Evolutionary conservation across 164 flowering plant species (phyloP), one percentile per base, ranked within the genome.

Genomic region (Berberis thunbergii): DNA sequence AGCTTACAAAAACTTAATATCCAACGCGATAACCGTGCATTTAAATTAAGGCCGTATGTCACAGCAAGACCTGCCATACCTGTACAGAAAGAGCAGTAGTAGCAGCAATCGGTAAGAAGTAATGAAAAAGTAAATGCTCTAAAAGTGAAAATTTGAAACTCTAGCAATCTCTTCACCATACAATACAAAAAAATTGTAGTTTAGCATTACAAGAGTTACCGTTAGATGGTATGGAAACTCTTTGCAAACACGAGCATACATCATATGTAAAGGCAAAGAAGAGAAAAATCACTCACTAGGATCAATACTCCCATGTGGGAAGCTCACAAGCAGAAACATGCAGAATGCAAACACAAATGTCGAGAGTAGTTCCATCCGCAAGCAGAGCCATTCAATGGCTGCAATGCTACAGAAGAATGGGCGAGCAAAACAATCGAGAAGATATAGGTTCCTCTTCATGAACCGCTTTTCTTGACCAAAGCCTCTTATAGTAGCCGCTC

Each of bases 11-110:
- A 91, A 78, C 97, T 91, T 49, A 91, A 93, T 67, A 94, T 94
- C 97, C 97, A 91, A 54, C 99, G 77, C 43, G 99, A 91, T 59
- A 91, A 70, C 11, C 97, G 96, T 41, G 94, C 94, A 80, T 94
- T 94, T 80, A 94, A 74, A 72, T 94, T 91, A 66, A 94, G 89
- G 63, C 97, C 99, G 74, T 89, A 94, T 6, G 97, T 89, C 62
- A 90, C 97, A 57, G 98, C 98, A 74, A 93, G 92, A 46, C 98
- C 98, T 10, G 98, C 98, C 94, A 93, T 90, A 72, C 96, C 98
- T 93, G 57, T 67, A 72, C 2, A 68, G 55, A 66, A 62, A 61
- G 45, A 10, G 2, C n/a, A 11, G 26, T 13, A 12, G 13, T 26
- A 1, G 26, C n/a, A 40, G 52, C 54, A 39, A 6, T n/a, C n/a